phyloP scores from a whole-genome alignment of 352 stramenopile species.

The Phytophthora uliginosa region DNA sequence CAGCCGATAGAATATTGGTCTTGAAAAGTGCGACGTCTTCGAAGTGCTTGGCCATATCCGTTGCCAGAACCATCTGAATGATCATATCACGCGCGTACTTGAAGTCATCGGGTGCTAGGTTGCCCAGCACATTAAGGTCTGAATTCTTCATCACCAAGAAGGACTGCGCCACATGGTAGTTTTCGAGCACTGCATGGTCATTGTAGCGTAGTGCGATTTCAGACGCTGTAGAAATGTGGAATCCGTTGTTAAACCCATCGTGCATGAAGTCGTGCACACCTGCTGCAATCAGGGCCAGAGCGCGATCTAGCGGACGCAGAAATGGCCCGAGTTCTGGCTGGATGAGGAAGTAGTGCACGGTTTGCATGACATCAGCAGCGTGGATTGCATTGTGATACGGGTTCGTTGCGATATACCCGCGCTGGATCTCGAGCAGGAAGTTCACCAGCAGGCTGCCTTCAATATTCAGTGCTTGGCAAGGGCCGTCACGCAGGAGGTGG shows the following conservation, averaged over 20 bases:
- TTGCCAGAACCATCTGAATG: constrained; percentile 92
- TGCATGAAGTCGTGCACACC: constrained; percentile 93
- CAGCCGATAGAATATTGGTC: constrained; percentile 79
- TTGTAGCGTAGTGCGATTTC: constrained; percentile 92
- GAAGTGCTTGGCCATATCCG: constrained; percentile 93
- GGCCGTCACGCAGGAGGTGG: constrained; percentile 75
- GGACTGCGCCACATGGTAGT: constrained; percentile 91
- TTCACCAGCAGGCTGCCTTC: constrained; percentile 70
- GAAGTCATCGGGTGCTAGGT: constrained; percentile 80
- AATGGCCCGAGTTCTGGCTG: constrained; percentile 80
- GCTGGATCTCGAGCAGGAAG: constrained; percentile 88
- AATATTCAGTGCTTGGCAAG: constrained; percentile 69
- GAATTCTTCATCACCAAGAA: constrained; percentile 93
- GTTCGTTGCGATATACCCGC: constrained; percentile 83
- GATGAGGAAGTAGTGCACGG: constrained; percentile 87
- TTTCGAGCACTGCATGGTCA: constrained; percentile 90
- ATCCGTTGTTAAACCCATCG: constrained; percentile 92
- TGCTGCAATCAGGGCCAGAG: constrained; percentile 78
- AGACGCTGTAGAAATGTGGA: constrained; percentile 88
- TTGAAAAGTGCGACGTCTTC: constrained; percentile 92
- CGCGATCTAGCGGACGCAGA: constrained; percentile 80
- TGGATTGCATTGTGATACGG: constrained; percentile 94
- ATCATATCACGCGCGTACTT: constrained; percentile 92
- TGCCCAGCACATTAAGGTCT: constrained; percentile 86
- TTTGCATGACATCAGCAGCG: constrained; percentile 92